Conservation (phyloP, 352 stramenopile species). For the Globisporangium orthogonon region DNA sequence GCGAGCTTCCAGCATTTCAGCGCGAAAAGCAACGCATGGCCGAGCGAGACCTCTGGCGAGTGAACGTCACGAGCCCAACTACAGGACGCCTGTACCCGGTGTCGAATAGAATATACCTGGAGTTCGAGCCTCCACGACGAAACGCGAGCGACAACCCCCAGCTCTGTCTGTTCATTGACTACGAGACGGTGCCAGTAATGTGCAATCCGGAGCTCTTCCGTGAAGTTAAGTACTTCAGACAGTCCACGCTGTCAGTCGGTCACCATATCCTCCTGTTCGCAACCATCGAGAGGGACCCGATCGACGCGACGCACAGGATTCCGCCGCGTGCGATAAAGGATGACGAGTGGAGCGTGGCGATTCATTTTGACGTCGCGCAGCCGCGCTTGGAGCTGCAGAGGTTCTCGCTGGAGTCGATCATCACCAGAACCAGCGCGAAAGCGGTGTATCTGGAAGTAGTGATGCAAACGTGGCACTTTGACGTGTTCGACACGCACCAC, state of each 20-base stretch:
- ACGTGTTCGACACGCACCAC: slow-evolving; percentile 26
- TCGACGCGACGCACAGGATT: neutral
- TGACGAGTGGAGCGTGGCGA: slow-evolving; percentile 26
- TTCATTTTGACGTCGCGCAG: slow-evolving; percentile 28
- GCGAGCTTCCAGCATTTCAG: slow-evolving; percentile 13
- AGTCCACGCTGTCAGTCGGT: slow-evolving; percentile 13
- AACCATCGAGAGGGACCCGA: neutral
- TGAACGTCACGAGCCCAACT: slow-evolving; percentile 26
- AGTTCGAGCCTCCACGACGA: slow-evolving; percentile 24
- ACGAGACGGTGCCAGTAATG: slow-evolving; percentile 10
- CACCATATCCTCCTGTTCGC: slow-evolving; percentile 43
- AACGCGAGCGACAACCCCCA: slow-evolving; percentile 16
- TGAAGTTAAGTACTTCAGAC: slow-evolving; percentile 28
- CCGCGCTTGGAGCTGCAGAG: slow-evolving; percentile 25
- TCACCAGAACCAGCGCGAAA: neutral
- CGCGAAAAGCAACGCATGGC: neutral
- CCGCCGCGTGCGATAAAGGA: neutral
- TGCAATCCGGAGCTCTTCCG: slow-evolving; percentile 24
- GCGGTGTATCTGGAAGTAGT: slow-evolving; percentile 14
- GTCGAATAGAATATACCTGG: slow-evolving; percentile 36
- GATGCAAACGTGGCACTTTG: slow-evolving; percentile 37
- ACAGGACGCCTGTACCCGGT: slow-evolving; percentile 21
- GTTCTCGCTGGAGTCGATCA: slow-evolving; percentile 7
- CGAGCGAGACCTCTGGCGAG: neutral
- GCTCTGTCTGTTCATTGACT: slow-evolving; percentile 35